Percentiles rank a stretch among this genome's conserved stretches.
Conservation (phyloP, 495 filamentous ascomycete species). For the Pseudevernia furfuracea region DNA sequence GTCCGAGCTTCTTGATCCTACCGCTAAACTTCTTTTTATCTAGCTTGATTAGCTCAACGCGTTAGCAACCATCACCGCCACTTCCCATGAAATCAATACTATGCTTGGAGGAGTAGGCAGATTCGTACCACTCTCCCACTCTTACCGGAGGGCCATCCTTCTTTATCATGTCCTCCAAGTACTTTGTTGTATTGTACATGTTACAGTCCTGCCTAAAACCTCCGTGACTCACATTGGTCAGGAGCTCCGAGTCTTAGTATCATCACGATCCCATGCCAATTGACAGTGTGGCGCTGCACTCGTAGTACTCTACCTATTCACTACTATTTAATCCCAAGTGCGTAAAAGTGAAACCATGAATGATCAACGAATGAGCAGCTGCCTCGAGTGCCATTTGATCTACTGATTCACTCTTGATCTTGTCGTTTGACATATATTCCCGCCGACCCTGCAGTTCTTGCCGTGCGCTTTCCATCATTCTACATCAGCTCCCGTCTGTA, state of each 20-base stretch:
- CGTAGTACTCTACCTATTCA: background rate
- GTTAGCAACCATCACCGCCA: constrained; percentile 19
- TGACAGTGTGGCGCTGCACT: constrained; percentile 2
- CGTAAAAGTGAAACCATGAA: constrained; percentile 9
- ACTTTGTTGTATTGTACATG: background rate
- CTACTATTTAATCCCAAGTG: background rate
- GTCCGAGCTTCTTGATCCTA: constrained; percentile 1
- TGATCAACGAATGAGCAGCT: constrained; percentile 26
- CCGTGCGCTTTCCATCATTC: constrained; percentile 23
- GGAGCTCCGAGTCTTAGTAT: background rate
- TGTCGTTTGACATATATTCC: constrained; percentile 22
- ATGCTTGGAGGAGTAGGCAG: background rate
- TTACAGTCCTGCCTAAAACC: constrained; percentile 13
- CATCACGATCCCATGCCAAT: background rate
- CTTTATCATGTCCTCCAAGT: background rate
- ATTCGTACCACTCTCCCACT: too few relatives aligned
- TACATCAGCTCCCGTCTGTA: constrained; percentile 18
- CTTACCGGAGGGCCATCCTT: background rate
- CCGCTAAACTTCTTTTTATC: background rate
- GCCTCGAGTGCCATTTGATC: constrained; percentile 16
- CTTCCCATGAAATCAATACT: too few relatives aligned
- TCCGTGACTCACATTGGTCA: constrained; percentile 19
- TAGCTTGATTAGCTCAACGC: constrained; percentile 6
- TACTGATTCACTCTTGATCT: constrained; percentile 9
- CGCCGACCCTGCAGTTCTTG: constrained; percentile 20